phyloP scores from a whole-genome alignment of 192 early-diverging fungal species.

The Mortierella antarctica region DNA sequence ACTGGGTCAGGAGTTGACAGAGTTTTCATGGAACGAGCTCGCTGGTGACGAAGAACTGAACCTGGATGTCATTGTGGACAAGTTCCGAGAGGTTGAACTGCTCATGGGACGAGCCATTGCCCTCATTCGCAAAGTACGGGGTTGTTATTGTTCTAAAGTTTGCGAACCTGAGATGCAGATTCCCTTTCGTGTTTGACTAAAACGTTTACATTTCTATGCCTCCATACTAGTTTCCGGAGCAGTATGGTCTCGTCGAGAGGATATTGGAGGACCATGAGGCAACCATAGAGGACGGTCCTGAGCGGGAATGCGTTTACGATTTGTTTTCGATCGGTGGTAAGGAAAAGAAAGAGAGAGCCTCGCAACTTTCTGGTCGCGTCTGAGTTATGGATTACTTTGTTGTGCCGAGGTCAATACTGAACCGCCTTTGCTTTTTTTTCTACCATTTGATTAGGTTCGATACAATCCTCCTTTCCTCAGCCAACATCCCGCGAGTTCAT shows the following conservation, averaged over 20 bases:
- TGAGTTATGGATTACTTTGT: background rate
- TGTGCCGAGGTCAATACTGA: no score
- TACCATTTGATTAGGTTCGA: constrained; percentile 23
- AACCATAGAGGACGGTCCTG: constrained; percentile 58
- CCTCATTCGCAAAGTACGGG: constrained; percentile 55
- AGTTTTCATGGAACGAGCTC: constrained; percentile 62
- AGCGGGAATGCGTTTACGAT: constrained; percentile 66
- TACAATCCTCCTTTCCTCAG: constrained; percentile 58
- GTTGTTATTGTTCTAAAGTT: background rate
- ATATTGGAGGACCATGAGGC: constrained; percentile 58
- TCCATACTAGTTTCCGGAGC: constrained; percentile 64
- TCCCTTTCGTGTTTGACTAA: background rate
- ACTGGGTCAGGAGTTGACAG: constrained; percentile 41
- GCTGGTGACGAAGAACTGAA: constrained; percentile 26
- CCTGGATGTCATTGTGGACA: constrained; percentile 49
- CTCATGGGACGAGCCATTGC: constrained; percentile 64
- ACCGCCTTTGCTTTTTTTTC: background rate
- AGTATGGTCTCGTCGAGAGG: constrained; percentile 65
- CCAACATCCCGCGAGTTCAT: constrained; percentile 70
- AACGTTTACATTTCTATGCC: background rate
- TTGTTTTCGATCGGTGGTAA: constrained; percentile 68
- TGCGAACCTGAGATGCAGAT: background rate
- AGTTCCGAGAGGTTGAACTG: constrained; percentile 56
- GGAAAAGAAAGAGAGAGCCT: no score
- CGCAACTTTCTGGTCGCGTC: background rate